A percentile compares a stretch with the other conserved stretches of the same genome.
Conservation (phyloP, 2,329 filamentous ascomycete species). For the Xylaria multiplex region DNA sequence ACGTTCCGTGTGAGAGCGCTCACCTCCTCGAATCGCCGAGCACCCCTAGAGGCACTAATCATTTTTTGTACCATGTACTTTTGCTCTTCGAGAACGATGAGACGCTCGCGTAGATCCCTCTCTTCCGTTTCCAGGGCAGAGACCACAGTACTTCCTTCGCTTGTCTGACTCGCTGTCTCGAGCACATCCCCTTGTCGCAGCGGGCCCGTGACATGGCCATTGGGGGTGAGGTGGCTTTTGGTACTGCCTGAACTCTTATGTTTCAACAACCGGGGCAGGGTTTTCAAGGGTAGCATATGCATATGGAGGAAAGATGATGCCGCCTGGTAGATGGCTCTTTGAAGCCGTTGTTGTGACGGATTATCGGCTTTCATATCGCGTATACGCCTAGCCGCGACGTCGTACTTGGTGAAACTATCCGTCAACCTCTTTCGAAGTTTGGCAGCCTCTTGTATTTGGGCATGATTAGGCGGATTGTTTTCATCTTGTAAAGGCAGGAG, state of each 20-base stretch:
- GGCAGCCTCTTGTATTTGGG: slow-evolving; percentile 83
- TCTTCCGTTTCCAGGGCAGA: slow-evolving; percentile 81
- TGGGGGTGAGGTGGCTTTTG: slow-evolving; percentile 48
- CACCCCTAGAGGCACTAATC: slow-evolving; percentile 79
- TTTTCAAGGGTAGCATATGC: slow-evolving; percentile 89
- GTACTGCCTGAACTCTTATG: slow-evolving; percentile 54
- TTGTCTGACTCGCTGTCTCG: slow-evolving; percentile 61
- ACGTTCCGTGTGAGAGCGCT: slow-evolving; percentile 80
- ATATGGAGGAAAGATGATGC: slow-evolving; percentile 85
- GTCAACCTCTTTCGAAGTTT: slow-evolving; percentile 91
- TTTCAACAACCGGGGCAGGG: slow-evolving; percentile 73
- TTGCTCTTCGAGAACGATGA: slow-evolving; percentile 91
- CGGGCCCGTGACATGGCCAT: slow-evolving; percentile 50
- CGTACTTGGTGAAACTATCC: slow-evolving; percentile 89
- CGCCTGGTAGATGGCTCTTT: slow-evolving; percentile 83
- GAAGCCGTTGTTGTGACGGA: slow-evolving; percentile 76
- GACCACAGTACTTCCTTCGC: slow-evolving; percentile 63
- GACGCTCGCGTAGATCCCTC: slow-evolving; percentile 78
- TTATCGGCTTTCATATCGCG: slow-evolving; percentile 80
- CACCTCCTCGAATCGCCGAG: slow-evolving; percentile 87
- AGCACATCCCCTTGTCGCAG: slow-evolving; percentile 59
- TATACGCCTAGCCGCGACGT: slow-evolving; percentile 81
- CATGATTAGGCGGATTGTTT: slow-evolving; percentile 60
- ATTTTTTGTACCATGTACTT: slow-evolving; percentile 88
- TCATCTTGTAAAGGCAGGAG: slow-evolving; percentile 74